These are phyloP conservation scores for Colletotrichum shisoi DNA, from an alignment of 2,329 filamentous ascomycete genomes.

Conservation along the genomic window DNA sequence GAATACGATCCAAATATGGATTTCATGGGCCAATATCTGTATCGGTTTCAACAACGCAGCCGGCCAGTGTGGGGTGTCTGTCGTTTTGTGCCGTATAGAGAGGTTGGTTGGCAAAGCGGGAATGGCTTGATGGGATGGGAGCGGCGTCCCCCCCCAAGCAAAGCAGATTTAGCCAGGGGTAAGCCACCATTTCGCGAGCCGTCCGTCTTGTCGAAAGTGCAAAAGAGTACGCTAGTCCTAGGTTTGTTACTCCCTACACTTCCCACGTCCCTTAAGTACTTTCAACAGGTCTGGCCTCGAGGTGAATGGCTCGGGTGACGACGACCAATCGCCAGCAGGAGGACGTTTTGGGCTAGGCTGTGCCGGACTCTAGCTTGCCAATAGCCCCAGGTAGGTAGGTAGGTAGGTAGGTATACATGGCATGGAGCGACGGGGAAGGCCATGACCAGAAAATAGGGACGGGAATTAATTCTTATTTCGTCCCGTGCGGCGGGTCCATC, in stretches of 20 bases:
- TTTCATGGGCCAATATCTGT: not conserved
- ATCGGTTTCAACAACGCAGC: not conserved
- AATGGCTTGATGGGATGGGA: not conserved
- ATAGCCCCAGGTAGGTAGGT: not conserved
- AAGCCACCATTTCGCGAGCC: not conserved
- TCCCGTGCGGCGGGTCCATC: not conserved
- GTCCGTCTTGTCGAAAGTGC: too few species aligned
- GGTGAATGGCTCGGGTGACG: not conserved
- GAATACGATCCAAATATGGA: not conserved
- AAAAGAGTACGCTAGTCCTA: too few species aligned
- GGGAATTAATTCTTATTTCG: not conserved
- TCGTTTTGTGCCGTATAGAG: not conserved
- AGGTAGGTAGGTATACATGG: not conserved
- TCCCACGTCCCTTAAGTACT: too few species aligned
- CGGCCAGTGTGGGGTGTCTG: not conserved
- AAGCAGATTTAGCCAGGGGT: not conserved
- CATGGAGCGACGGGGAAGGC: not conserved
- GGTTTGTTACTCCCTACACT: too few species aligned
- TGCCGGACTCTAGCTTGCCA: not conserved
- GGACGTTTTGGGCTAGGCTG: not conserved
- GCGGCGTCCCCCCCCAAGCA: not conserved
- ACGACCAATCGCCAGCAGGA: not conserved
- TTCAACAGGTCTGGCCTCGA: too few species aligned
- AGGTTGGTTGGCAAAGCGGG: not conserved
- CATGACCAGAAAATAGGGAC: not conserved